Evolutionary conservation across 2,329 filamentous ascomycete species (phyloP).

Genomic region (Zasmidium citrigriseum): DNA sequence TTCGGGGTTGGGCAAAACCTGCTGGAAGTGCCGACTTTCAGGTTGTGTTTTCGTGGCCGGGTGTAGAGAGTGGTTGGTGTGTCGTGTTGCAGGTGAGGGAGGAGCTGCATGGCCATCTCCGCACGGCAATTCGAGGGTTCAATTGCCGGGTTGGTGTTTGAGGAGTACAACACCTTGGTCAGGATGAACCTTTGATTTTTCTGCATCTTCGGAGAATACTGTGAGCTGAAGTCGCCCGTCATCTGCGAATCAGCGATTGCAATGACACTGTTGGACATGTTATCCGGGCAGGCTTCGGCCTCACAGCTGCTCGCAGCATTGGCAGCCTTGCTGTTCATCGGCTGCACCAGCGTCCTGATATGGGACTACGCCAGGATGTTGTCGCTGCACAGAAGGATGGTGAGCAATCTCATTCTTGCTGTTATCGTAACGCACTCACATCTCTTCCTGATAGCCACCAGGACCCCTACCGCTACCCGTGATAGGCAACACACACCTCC

Average conservation of each 20-base stretch:
- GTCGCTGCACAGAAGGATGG: neutral
- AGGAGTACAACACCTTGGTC: neutral
- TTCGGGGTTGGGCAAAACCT: too few species aligned
- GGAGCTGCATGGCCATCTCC: neutral
- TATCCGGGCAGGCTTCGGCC: neutral
- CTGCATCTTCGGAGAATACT: neutral
- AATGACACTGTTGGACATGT: neutral
- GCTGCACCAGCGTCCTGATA: neutral
- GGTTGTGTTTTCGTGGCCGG: too few species aligned
- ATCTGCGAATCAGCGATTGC: neutral
- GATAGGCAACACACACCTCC: constrained; percentile 43
- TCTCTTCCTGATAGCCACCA: too few species aligned
- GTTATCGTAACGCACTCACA: too few species aligned
- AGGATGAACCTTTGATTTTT: neutral
- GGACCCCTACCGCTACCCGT: constrained; percentile 50
- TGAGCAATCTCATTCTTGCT: neutral
- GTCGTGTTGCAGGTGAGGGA: neutral
- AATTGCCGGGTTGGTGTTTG: neutral
- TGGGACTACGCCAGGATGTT: neutral
- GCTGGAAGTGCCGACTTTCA: too few species aligned
- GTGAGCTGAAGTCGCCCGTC: too few species aligned
- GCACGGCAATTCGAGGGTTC: neutral
- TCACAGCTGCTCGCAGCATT: neutral
- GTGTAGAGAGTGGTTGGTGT: neutral
- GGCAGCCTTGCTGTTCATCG: neutral